These are phyloP conservation scores for Phytophthora crassamura DNA, from an alignment of 352 stramenopile species.

Conservation along the genomic window DNA sequence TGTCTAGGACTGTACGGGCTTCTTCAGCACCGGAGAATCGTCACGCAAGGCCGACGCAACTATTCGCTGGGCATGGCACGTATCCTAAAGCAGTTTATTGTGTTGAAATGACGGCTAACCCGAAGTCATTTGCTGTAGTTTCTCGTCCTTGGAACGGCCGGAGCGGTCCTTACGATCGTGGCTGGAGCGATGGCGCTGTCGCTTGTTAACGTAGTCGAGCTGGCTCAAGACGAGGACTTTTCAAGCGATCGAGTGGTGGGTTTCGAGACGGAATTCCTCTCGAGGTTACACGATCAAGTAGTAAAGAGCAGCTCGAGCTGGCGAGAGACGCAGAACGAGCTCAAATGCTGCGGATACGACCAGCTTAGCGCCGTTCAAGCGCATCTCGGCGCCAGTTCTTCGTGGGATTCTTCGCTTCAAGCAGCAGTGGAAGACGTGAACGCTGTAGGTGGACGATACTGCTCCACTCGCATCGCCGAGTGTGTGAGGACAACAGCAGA, in stretches of 20 bases:
- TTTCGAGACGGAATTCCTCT: slow-evolving; percentile 61
- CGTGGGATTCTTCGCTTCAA: slow-evolving; percentile 49
- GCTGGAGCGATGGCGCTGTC: slow-evolving; percentile 58
- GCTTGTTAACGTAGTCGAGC: slow-evolving; percentile 44
- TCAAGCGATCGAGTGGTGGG: slow-evolving; percentile 34
- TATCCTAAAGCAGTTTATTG: not conserved
- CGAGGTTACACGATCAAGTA: slow-evolving; percentile 45
- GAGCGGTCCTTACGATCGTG: slow-evolving; percentile 53
- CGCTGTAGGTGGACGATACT: slow-evolving; percentile 46
- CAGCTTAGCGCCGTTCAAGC: slow-evolving; percentile 17
- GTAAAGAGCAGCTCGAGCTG: slow-evolving; percentile 39
- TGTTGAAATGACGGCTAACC: not conserved
- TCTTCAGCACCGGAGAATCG: slow-evolving; percentile 56
- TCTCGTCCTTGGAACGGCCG: slow-evolving; percentile 47
- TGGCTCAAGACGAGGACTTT: slow-evolving; percentile 44
- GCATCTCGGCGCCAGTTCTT: slow-evolving; percentile 23
- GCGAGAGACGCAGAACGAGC: slow-evolving; percentile 50
- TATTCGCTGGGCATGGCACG: slow-evolving; percentile 64
- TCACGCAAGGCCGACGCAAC: slow-evolving; percentile 62
- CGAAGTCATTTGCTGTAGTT: slow-evolving; percentile 39
- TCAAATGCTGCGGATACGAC: slow-evolving; percentile 68
- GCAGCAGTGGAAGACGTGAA: slow-evolving; percentile 49
- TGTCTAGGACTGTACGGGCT: slow-evolving; percentile 55
- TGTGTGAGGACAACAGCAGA: slow-evolving; percentile 32
- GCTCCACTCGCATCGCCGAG: slow-evolving; percentile 22